Evolutionary conservation across 2,329 filamentous ascomycete genomes (phyloP), one percentile per base, ranked within the genome.

Genomic region (Ophiostoma novo-ulmi): DNA sequence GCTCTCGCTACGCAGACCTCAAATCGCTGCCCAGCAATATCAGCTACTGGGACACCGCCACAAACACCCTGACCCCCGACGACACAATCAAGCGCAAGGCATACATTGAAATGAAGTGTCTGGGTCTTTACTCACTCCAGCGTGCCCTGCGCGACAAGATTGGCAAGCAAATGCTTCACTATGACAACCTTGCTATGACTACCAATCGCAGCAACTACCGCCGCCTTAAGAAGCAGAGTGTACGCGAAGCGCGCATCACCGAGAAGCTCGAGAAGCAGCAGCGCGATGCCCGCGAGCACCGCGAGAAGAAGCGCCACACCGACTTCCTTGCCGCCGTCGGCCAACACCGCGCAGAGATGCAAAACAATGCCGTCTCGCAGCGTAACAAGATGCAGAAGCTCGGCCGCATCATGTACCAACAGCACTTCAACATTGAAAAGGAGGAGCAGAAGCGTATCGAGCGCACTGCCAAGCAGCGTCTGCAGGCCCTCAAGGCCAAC

Each of bases 221-320:
- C 48, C 90, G 95, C 68, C 91, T 95, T 84, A 99, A 99, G 89
- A 98, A 97, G 83, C 94, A 97, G 80, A 97, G 91, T 68, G 86
- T 98, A 68, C 90, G 94, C 48, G 95, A 99, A 81, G 95, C 95
- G 71, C 91, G 94, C 71, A 96, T 99, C 75, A 99, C 95, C 0
- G 95, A 99, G 86, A 99, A 97, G 81, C 88, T 99, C 1, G 95
- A 99, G 87, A 98, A 98, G 82, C 94, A 99, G 80, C 95, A 99
- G 79, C 92, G 95, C 71, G 94, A 98, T 79, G 94, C 94, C 61
- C 91, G 95, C 71, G 94, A 98, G 68, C 92, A 91, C 75, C 92
- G 96, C 73, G 95, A 99, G 82, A 97, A 97, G 88, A 95, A 97
- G 88, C 97, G 96, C 82, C 94, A 98, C 78, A 88, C 86, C 72